phyloP scores from a whole-genome alignment of 2,329 filamentous ascomycete genomes.

The Trichoderma semiorbis region DNA sequence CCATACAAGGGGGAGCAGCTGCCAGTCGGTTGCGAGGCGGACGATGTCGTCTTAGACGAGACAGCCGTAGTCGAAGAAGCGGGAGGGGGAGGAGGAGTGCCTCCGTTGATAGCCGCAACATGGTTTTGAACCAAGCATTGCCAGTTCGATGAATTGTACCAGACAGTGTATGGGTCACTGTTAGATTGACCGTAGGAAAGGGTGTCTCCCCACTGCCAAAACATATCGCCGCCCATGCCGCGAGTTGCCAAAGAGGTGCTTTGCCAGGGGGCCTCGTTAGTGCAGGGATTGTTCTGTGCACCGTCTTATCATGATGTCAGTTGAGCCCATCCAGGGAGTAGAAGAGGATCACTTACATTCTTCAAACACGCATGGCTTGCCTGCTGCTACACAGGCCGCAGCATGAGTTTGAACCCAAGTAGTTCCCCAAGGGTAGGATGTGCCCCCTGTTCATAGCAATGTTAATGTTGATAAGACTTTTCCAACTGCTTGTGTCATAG shows the following conservation, averaged over 20 bases:
- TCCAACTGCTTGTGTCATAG: constrained; percentile 18
- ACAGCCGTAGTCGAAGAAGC: not conserved
- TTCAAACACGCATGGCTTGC: constrained; percentile 33
- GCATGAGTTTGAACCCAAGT: constrained; percentile 26
- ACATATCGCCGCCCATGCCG: constrained; percentile 37
- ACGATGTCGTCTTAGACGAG: not conserved
- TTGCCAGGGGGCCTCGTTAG: constrained; percentile 49
- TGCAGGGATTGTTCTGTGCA: constrained; percentile 26
- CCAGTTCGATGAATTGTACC: constrained; percentile 40
- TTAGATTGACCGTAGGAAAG: constrained; percentile 40
- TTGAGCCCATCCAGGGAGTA: not conserved
- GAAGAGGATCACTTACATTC: constrained; percentile 27
- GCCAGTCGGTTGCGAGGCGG: not conserved
- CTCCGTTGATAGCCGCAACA: constrained; percentile 25
- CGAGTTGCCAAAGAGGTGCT: constrained; percentile 29
- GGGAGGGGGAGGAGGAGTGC: not conserved
- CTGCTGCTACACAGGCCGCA: constrained; percentile 27
- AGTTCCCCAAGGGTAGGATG: constrained; percentile 21
- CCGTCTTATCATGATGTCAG: constrained; percentile 23
- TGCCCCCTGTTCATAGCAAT: constrained; percentile 15
- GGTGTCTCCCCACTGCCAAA: constrained; percentile 41
- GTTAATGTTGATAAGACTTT: not conserved
- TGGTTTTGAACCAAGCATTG: constrained; percentile 45
- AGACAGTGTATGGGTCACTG: constrained; percentile 46
- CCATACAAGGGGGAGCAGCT: not conserved